These are phyloP conservation scores for Oryza brachyantha DNA, from an alignment of 176 grass and related monocot genomes.

Conservation along the genomic window DNA sequence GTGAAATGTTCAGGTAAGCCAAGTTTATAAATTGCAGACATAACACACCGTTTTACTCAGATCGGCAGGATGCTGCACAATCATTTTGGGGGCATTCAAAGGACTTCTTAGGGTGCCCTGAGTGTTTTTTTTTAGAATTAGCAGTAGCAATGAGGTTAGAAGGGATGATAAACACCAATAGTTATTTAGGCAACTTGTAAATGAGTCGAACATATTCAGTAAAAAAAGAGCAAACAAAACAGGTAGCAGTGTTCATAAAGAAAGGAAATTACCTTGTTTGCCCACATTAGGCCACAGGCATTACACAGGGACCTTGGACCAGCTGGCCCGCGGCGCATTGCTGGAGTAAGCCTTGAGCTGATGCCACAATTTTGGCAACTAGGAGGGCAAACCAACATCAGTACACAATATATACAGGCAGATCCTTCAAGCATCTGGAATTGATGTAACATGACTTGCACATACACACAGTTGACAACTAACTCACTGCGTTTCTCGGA, in stretches of 20 bases:
- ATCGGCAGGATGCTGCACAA: conserved; percentile 30
- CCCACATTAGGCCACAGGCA: conserved; percentile 72
- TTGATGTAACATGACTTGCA: conserved; percentile 17
- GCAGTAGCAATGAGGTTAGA: not conserved
- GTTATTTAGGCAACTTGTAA: not conserved
- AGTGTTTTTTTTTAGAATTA: not conserved
- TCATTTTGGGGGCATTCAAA: conserved; percentile 50
- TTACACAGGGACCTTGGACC: conserved; percentile 71
- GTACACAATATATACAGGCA: not conserved
- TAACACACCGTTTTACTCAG: conserved; percentile 44
- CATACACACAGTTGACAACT: conserved; percentile 17
- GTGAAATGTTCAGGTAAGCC: not conserved
- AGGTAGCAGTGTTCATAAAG: conserved; percentile 8
- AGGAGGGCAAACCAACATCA: conserved; percentile 35
- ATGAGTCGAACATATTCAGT: not conserved
- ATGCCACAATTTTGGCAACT: conserved; percentile 73
- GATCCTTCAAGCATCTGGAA: not conserved
- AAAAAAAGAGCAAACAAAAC: not conserved
- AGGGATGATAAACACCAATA: conserved; percentile 11
- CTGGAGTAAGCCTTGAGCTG: conserved; percentile 61
- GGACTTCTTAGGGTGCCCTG: conserved; percentile 66
- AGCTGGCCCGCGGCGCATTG: conserved; percentile 66
- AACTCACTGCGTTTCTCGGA: conserved; percentile 51
- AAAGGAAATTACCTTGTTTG: conserved; percentile 52
- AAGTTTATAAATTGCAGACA: not conserved